These are phyloP conservation scores for Termitomyces sp. DNA, from an alignment of 768 basidiomycete species.

Conservation along the genomic window DNA sequence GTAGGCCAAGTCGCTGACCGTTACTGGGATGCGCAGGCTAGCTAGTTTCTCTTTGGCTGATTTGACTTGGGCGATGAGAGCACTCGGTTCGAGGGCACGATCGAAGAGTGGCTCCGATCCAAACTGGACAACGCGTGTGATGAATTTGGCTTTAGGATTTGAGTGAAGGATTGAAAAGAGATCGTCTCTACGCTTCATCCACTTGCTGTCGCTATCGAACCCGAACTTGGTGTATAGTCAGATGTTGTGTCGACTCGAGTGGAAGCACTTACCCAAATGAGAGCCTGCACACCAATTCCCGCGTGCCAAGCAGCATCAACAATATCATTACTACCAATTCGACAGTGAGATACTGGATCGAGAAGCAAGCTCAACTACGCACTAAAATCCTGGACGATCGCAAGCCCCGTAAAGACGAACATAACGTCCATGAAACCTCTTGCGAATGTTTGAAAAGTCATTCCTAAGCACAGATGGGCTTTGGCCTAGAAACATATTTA, in stretches of 20 bases:
- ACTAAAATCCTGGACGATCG: slow-evolving; percentile 43
- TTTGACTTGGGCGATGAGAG: slow-evolving; percentile 46
- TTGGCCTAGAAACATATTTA: slow-evolving; percentile 41
- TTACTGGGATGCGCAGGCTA: slow-evolving; percentile 53
- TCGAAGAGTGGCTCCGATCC: slow-evolving; percentile 73
- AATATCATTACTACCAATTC: slow-evolving; percentile 42
- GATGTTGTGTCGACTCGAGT: background rate
- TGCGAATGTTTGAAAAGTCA: slow-evolving; percentile 7
- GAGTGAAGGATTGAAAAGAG: slow-evolving; percentile 49
- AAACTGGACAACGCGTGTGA: slow-evolving; percentile 65
- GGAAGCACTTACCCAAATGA: slow-evolving; percentile 57
- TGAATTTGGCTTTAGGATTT: slow-evolving; percentile 58
- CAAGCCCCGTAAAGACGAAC: slow-evolving; percentile 51
- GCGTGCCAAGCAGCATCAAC: slow-evolving; percentile 66
- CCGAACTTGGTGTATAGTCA: slow-evolving; percentile 34
- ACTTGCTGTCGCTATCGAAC: slow-evolving; percentile 39
- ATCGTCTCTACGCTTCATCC: slow-evolving; percentile 47
- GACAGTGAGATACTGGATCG: background rate
- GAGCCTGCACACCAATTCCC: slow-evolving; percentile 67
- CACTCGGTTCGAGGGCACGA: slow-evolving; percentile 38
- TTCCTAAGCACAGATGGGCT: slow-evolving; percentile 37
- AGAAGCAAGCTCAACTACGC: slow-evolving; percentile 11
- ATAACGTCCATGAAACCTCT: slow-evolving; percentile 38
- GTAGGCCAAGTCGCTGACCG: slow-evolving; percentile 61
- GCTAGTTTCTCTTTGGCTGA: slow-evolving; percentile 44